Conservation (phyloP, 2,329 filamentous ascomycete species). For the Fonsecaea nubica region DNA sequence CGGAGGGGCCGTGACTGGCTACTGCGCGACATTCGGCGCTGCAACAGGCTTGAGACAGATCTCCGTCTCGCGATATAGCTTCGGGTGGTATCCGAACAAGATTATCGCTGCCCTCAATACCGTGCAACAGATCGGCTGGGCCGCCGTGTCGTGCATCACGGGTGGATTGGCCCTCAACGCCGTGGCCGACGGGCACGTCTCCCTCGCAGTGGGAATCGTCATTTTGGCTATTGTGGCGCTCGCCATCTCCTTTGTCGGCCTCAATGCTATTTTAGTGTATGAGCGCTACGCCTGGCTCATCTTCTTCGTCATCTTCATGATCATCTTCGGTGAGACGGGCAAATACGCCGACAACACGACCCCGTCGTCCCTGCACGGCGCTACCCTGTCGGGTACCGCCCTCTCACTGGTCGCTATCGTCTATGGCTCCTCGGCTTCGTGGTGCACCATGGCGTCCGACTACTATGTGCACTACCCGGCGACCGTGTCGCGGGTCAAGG, state of each 20-base stretch:
- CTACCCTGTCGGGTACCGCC: slow-evolving; percentile 44
- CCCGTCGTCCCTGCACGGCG: slow-evolving; percentile 46
- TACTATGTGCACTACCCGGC: slow-evolving; percentile 42
- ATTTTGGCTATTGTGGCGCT: slow-evolving; percentile 43
- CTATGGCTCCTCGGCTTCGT: slow-evolving; percentile 36
- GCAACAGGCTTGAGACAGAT: slow-evolving; percentile 45
- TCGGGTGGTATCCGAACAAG: slow-evolving; percentile 44
- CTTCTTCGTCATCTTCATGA: slow-evolving; percentile 51
- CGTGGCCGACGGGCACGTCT: slow-evolving; percentile 45
- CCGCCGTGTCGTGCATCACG: slow-evolving; percentile 44
- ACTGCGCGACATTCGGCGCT: slow-evolving; percentile 47
- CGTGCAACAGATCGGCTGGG: slow-evolving; percentile 43
- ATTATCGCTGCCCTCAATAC: slow-evolving; percentile 42
- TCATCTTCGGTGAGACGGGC: slow-evolving; percentile 58
- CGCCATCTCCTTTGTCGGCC: slow-evolving; percentile 42
- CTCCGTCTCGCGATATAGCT: slow-evolving; percentile 41
- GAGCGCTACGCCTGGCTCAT: slow-evolving; percentile 45
- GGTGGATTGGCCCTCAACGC: slow-evolving; percentile 45
- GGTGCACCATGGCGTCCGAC: slow-evolving; percentile 40
- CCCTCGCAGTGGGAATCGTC: slow-evolving; percentile 43
- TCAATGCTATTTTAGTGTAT: slow-evolving; percentile 42
- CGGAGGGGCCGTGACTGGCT: slow-evolving; percentile 38
- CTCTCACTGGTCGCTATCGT: slow-evolving; percentile 38
- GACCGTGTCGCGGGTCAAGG: slow-evolving; percentile 31
- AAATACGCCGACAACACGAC: slow-evolving; percentile 50